These are phyloP conservation scores for Saposhnikovia divaricata DNA, from an alignment of 129 eudicot genomes.

Conservation along the genomic window DNA sequence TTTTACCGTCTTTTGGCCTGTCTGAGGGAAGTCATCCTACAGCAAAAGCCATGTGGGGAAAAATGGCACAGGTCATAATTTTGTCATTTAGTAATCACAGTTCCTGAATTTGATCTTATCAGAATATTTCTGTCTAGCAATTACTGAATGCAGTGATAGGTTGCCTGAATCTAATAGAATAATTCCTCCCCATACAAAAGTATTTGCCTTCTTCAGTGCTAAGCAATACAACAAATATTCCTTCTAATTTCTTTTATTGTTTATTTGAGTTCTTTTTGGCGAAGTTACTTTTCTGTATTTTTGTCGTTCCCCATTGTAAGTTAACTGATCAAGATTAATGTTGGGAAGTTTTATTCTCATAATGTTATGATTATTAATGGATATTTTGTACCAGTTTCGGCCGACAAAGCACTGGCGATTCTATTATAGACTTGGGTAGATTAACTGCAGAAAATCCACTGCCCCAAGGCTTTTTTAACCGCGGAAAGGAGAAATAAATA, in stretches of 20 bases:
- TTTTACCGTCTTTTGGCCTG: conserved; percentile 84
- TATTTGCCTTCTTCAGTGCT: neutral
- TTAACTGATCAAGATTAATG: neutral
- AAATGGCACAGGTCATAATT: conserved; percentile 68
- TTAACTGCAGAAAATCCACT: neutral
- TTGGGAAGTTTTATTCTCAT: neutral
- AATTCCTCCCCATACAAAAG: neutral
- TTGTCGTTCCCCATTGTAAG: neutral
- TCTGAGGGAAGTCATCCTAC: conserved; percentile 69
- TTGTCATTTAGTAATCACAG: neutral
- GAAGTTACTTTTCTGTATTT: neutral
- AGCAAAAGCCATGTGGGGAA: conserved; percentile 94
- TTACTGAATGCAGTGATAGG: neutral
- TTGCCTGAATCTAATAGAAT: neutral
- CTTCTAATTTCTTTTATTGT: neutral
- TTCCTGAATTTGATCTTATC: neutral
- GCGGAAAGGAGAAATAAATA: neutral
- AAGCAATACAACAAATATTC: neutral
- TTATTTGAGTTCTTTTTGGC: neutral
- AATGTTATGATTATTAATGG: neutral
- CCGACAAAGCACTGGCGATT: neutral
- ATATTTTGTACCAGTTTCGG: neutral
- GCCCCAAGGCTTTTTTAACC: neutral
- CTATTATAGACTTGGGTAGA: neutral
- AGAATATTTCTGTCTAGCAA: neutral